Evolutionary conservation across 306 rosid genomes (phyloP), one percentile per base, ranked within the genome.

Genomic region (Begonia loranthoides): DNA sequence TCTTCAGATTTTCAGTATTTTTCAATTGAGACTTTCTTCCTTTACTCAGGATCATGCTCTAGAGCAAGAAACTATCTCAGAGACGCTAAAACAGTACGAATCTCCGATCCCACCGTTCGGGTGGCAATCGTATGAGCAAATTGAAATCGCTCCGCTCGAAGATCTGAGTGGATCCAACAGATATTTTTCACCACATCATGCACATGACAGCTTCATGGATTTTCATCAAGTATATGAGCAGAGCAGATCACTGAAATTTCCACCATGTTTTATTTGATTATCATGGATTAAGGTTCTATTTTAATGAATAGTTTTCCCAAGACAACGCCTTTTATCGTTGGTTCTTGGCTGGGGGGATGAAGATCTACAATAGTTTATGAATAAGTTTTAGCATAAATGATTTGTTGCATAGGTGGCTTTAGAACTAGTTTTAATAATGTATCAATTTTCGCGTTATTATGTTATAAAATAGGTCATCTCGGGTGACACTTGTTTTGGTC

Each of bases 301-400:
- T 41, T 41, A 9, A 41, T 43, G 14, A 10, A 36, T 43, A 55
- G 61, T 71, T 57, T 66, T 56, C 69, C 83, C 72, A 51, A 70
- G 96, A 76, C 92, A 70, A 65, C 96, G 65, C 83, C 79, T 87
- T 87, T 87, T 84, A 79, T 67, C 54, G 96, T 83, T 66, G 75
- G 79, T 71, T 74, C 87, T 84, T 81, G 83, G 87, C 75, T 70
- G 66, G 71, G 68, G 58, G 41, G 67, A 63, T 54, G 41, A 66
- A 54, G 52, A 19, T 19, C 22, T 19, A 19, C 22, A 19, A 19
- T 19, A 19, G 22, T 4, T 19, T 19, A 19, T 1, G 22, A 2
- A 19, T 19, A 19, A 19, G 22, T 19, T 19, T 19, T 19, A 19
- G 3, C 22, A 19, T 19, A 19, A 19, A 19, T 19, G 22, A 19